These are phyloP conservation scores for Scenedesmus sp. DNA, from an alignment of 163 green algal species.

Conservation along the genomic window DNA sequence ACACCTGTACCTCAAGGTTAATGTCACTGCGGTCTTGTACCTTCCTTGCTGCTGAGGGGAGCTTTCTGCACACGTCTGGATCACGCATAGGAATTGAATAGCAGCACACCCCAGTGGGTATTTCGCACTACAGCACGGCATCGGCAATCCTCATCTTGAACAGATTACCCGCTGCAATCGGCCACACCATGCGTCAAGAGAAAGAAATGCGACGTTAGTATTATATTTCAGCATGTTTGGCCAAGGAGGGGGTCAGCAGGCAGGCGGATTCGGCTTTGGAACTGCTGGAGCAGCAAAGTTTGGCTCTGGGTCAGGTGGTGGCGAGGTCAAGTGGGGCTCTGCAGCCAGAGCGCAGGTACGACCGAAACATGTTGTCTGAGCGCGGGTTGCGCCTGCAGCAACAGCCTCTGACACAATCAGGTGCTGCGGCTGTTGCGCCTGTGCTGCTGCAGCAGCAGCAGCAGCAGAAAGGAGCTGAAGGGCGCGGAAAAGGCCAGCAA, in stretches of 20 bases:
- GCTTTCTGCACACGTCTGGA: not conserved
- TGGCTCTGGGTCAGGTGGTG: not conserved
- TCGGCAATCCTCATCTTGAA: not conserved
- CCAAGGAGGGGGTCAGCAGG: constrained; percentile 1
- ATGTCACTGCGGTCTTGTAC: not conserved
- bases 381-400: not conserved
- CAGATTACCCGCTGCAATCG: not conserved
- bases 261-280: not conserved
- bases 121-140: not conserved
- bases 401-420: not conserved
- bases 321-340: constrained; percentile 2
- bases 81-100: not conserved
- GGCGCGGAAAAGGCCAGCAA: not conserved
- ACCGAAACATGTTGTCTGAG: not conserved
- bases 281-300: constrained; percentile 12
- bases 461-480: not conserved
- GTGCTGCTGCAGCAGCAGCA: not conserved
- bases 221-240: not conserved
- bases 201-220: not conserved
- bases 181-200: not conserved
- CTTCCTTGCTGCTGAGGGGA: not conserved
- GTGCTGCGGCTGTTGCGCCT: not conserved
- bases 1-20: too few species aligned
- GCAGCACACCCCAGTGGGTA: not conserved
- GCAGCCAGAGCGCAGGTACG: not conserved